Evolutionary conservation across 1,284 basidiomycete genomes (phyloP), one percentile per base, ranked within the genome.

Genomic region (Cerioporus squamosus): DNA sequence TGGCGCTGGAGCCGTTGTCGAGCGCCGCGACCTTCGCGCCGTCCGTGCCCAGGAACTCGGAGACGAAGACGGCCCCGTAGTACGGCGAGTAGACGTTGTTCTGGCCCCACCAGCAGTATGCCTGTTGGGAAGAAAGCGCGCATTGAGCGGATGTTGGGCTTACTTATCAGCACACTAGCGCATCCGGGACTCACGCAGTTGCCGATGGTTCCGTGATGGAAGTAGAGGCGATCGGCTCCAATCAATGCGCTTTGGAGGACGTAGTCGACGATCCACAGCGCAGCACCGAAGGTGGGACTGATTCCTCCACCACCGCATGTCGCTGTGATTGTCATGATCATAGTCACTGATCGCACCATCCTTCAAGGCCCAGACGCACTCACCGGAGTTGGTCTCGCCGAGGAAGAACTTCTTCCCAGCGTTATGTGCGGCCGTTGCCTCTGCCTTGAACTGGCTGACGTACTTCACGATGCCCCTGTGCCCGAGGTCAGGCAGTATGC

Each of bases 381-480:
- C 54, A 75, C 76, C 77, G 12, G 79, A 80, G 62, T 80, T 81
- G 1, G 79, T 81, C 63, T 81, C 79, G 3, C 76, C 77, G 9
- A 81, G 66, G 66, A 78, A 77, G 60, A 76, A 75, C 42, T 65
- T 68, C 66, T 77, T 77, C 1, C 74, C 73, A 3, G 68, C 70
- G 6, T 65, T 70, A 62, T 73, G 73, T 1, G 75, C 75, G 17
- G 74, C 70, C 23, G 71, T 56, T 3, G 77, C 78, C 53, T 79
- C 78, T 0, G 72, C 60, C 51, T 69, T 65, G 64, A 74, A 80
- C 26, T 72, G 68, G 8, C 61, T 67, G 1, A 74, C 74, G 52
- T 77, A 80, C 5, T 72, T 73, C 3, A 77, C 75, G 40, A 79
- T 79, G 5, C 68, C 70, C 2, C 77, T 75, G 54, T 23, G 39